Percentiles rank a stretch among this genome's conserved stretches.
Conservation (phyloP, 768 basidiomycete genomes). For the Rhizopogon rudus region DNA sequence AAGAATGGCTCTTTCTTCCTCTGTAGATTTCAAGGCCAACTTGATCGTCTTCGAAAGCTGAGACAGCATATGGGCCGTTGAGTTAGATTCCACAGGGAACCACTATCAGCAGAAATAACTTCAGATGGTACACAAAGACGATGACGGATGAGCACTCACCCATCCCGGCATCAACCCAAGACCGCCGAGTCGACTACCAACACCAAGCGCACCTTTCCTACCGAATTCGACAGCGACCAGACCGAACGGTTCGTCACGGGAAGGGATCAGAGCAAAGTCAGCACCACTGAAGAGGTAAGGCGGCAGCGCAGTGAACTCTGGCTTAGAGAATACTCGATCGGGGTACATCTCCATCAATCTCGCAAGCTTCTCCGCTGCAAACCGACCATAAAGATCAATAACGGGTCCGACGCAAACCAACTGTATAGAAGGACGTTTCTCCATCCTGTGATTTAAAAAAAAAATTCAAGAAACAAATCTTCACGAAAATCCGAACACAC, state of each 20-base stretch:
- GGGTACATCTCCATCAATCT: conserved; percentile 95
- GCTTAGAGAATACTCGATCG: conserved; percentile 92
- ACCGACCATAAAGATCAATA: conserved; percentile 92
- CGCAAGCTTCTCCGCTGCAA: conserved; percentile 90
- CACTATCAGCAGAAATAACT: conserved; percentile 45
- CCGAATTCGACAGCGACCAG: conserved; percentile 96
- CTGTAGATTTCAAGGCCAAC: conserved; percentile 84
- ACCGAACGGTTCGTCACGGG: conserved; percentile 95
- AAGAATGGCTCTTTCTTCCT: conserved; percentile 88
- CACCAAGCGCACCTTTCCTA: conserved; percentile 93
- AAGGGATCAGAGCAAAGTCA: conserved; percentile 93
- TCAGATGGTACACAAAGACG: background rate
- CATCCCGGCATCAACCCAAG: conserved; percentile 97
- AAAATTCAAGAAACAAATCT: no score
- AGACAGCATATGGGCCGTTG: conserved; percentile 91
- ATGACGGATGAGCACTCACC: conserved; percentile 45
- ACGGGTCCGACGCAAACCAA: conserved; percentile 89
- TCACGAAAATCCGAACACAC: conserved; percentile 21
- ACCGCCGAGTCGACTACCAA: conserved; percentile 91
- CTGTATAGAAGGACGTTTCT: conserved; percentile 83
- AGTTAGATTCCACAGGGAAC: conserved; percentile 94
- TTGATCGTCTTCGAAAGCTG: conserved; percentile 94
- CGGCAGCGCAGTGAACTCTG: conserved; percentile 91
- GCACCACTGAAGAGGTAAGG: conserved; percentile 93
- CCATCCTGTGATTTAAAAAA: conserved; percentile 44